phyloP scores from a whole-genome alignment of 148 eudicot species.

The Vaccinium darrowii region DNA sequence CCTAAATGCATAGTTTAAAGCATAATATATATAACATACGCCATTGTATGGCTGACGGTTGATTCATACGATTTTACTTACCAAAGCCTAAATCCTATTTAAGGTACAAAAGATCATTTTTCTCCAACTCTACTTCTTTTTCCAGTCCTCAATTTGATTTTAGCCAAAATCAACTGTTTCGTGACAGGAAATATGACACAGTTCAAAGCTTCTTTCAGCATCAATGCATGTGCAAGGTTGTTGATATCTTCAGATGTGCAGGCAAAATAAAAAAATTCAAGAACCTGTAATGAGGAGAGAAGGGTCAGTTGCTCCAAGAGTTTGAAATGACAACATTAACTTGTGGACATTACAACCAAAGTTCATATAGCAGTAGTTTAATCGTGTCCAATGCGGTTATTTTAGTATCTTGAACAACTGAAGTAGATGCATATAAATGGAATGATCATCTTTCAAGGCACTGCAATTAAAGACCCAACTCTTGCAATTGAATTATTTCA shows the following conservation, averaged over 20 bases:
- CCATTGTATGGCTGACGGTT: background rate
- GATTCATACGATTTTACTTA: background rate
- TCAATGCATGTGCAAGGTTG: slow-evolving; percentile 41
- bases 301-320: slow-evolving; percentile 1
- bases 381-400: background rate
- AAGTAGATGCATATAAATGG: background rate
- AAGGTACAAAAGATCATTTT: background rate
- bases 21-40: too few species aligned
- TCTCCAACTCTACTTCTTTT: background rate
- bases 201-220: slow-evolving; percentile 62
- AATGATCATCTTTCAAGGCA: background rate
- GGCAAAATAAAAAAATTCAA: slow-evolving; percentile 95
- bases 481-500: too few species aligned
- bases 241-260: slow-evolving; percentile 99
- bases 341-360: background rate
- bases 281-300: slow-evolving; percentile 47
- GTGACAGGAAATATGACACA: slow-evolving; percentile 53
- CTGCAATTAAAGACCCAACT: background rate
- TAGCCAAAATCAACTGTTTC: slow-evolving; percentile 61
- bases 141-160: background rate
- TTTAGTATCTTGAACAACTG: background rate
- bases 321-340: background rate
- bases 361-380: background rate
- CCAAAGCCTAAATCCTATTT: background rate
- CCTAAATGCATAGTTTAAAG: too few species aligned